Conservation (phyloP, 306 rosid species). For the Pyrus bretschneideri region DNA sequence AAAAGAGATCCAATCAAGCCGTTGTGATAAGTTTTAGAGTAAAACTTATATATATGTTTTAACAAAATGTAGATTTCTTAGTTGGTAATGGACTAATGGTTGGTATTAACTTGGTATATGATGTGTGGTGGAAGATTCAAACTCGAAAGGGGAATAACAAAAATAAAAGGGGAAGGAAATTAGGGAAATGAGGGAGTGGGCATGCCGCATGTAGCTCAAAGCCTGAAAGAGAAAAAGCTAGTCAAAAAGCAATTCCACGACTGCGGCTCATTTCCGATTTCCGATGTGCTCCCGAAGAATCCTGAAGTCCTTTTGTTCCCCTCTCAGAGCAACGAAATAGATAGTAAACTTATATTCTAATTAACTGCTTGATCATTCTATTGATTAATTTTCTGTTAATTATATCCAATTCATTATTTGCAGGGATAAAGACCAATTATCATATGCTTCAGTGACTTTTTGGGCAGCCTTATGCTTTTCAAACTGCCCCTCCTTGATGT, state of each 20-base stretch:
- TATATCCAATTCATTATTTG: not conserved
- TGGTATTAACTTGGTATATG: not conserved
- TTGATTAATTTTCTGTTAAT: not conserved
- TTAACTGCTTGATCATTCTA: not conserved
- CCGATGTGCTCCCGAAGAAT: not conserved
- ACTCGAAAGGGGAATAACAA: not conserved
- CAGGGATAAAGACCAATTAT: not conserved
- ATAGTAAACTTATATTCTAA: not conserved
- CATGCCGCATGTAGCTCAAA: no score
- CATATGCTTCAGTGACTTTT: conserved; percentile 16
- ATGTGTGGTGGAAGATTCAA: not conserved
- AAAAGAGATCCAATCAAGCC: no score
- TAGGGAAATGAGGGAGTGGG: not conserved
- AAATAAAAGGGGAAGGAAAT: not conserved
- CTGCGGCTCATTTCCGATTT: not conserved
- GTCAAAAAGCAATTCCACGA: not conserved
- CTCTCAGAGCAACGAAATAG: no score
- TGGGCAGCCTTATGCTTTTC: conserved; percentile 29
- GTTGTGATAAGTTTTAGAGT: not conserved
- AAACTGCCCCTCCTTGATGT: conserved; percentile 25
- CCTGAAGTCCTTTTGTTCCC: no score
- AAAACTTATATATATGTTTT: not conserved
- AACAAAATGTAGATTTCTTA: no score
- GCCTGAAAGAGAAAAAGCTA: not conserved
- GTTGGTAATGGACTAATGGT: not conserved